Evolutionary conservation across 495 filamentous ascomycete species (phyloP), one percentile per base, ranked within the genome.

Genomic region (Cercophora scortea): DNA sequence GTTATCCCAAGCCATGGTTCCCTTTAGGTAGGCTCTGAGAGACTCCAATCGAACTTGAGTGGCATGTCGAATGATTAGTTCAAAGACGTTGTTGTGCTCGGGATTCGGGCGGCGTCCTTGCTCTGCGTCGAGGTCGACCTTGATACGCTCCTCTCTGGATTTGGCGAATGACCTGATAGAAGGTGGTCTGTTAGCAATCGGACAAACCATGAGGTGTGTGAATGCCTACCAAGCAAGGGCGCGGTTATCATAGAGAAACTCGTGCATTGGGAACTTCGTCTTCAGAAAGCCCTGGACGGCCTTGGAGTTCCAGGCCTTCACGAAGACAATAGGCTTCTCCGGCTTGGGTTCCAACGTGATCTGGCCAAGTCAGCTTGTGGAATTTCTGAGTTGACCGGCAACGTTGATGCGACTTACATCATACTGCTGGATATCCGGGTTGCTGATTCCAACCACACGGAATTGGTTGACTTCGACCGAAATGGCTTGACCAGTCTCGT

Each of bases 191-290:
- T 73, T 44, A 71, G 61, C n/a, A 59, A 71, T 60, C n/a, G 57
- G 25, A 11, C 32, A 5, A 25, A 17, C 3, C 18, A 19, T 15
- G n/a, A 7, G 12, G 0, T 13, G 17, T 32, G 11, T n/a, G 18
- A 40, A 6, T 42, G 72, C 78, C 55, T 71, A 89, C 89, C 89
- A 95, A 11, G 84, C 87, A 13, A 95, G 68, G 63, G 83, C 85
- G 57, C 79, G 81, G 9, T 85, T 86, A 70, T 98, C 92, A 53
- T 80, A 89, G 47, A 98, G 77, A 67, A 83, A 87, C 25, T 67
- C 54, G 8, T 66, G 65, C 36, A 5, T 5, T 25, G 25, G 25
- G 25, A 25, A 25, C 25, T 52, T 52, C 1, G 52, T 38, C 5
- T 71, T 71, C 10, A 94, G 64, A 8, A 63, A 63, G 0, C 61